Percentiles rank a stretch among this genome's conserved stretches.
phyloP scores from a whole-genome alignment of 2,329 filamentous ascomycete species.

The Aspergillus neoniger region DNA sequence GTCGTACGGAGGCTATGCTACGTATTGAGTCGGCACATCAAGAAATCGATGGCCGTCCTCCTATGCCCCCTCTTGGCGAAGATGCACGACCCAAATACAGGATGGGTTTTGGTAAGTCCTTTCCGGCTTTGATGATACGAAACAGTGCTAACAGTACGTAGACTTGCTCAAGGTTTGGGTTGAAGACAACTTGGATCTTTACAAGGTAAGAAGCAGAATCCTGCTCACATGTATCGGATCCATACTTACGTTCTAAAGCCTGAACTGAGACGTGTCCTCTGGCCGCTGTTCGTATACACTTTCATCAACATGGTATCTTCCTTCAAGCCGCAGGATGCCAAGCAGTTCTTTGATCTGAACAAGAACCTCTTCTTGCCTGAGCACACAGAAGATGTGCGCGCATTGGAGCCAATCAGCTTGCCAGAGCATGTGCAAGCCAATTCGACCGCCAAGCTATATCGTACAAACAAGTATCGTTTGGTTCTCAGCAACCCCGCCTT shows the following conservation, averaged over 20 bases:
- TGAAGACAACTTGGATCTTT: constrained; percentile 88
- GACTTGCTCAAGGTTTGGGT: constrained; percentile 77
- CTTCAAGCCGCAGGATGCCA: constrained; percentile 70
- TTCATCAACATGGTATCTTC: constrained; percentile 77
- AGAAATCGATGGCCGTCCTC: constrained; percentile 77
- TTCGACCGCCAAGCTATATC: constrained; percentile 75
- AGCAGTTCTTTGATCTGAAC: constrained; percentile 70
- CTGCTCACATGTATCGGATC: not conserved
- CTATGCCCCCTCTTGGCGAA: constrained; percentile 65
- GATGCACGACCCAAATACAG: constrained; percentile 78
- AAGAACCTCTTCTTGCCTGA: constrained; percentile 71
- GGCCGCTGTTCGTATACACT: constrained; percentile 93
- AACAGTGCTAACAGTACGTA: constrained; percentile 21
- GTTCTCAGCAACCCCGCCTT: constrained; percentile 85
- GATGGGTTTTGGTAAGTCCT: constrained; percentile 62
- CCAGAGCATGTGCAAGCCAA: constrained; percentile 79
- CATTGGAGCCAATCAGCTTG: constrained; percentile 71
- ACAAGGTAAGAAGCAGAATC: constrained; percentile 65
- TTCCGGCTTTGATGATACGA: not conserved
- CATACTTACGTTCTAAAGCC: constrained; percentile 55
- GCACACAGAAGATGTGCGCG: constrained; percentile 77
- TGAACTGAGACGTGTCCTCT: constrained; percentile 82
- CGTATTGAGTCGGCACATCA: constrained; percentile 85
- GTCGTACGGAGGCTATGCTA: constrained; percentile 86
- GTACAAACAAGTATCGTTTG: constrained; percentile 82